A percentile compares a stretch with the other conserved stretches of the same genome.
Conservation (phyloP, 2,329 filamentous ascomycete species). For the Endothia cerciana region DNA sequence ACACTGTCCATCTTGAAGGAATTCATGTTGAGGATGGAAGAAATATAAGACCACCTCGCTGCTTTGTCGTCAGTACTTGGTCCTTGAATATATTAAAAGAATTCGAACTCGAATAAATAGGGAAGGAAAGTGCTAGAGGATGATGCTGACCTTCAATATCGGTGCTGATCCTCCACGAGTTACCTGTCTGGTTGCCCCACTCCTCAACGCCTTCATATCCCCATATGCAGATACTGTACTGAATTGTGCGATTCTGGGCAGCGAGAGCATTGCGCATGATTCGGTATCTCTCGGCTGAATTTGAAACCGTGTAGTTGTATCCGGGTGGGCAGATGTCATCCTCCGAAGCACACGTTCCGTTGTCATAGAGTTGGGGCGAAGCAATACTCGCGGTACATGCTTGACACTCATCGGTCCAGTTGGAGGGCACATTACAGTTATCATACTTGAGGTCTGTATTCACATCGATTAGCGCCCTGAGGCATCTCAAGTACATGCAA, state of each 20-base stretch:
- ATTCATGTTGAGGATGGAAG: conserved; percentile 43
- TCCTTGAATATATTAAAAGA: not conserved
- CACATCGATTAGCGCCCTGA: not conserved
- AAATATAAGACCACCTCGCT: conserved; percentile 21
- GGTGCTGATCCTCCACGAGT: conserved; percentile 45
- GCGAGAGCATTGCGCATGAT: conserved; percentile 50
- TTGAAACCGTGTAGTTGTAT: conserved; percentile 51
- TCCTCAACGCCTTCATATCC: conserved; percentile 47
- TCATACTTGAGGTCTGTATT: conserved; percentile 21
- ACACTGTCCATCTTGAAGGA: conserved; percentile 48
- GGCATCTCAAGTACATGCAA: not conserved
- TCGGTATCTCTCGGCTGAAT: conserved; percentile 46
- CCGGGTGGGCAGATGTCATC: conserved; percentile 37
- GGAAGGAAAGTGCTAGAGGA: conserved; percentile 17
- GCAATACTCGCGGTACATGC: conserved; percentile 14
- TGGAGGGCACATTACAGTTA: conserved; percentile 17
- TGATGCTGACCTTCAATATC: conserved; percentile 39
- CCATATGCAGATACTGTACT: conserved; percentile 53
- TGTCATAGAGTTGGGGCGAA: conserved; percentile 8
- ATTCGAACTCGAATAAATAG: not conserved
- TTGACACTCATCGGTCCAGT: conserved; percentile 13
- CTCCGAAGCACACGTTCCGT: conserved; percentile 9
- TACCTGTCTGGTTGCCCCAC: conserved; percentile 50
- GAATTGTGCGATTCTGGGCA: conserved; percentile 43
- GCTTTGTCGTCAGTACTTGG: conserved; percentile 38